Base-by-base conservation (phyloP, 495 filamentous ascomycete species). In the Penicillium cosmopolitanum region DNA sequence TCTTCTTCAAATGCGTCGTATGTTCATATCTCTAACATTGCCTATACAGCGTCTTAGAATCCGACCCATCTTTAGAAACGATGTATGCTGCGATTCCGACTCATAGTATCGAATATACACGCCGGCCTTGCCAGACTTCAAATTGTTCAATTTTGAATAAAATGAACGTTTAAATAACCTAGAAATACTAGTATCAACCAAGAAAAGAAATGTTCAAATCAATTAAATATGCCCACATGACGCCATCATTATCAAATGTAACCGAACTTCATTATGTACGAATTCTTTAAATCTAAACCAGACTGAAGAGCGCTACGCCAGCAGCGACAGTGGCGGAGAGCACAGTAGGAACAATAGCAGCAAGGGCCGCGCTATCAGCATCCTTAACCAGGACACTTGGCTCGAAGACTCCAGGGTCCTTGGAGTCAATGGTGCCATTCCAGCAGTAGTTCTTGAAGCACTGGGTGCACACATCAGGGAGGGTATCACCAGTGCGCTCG, bases 361-460 rank as follows among this genome's bases (percentile, higher is more conserved):
- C 40, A 13, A 61, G 44, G 35, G 58, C 63, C 25, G 56, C 47
- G 52, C 55, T 68, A 2, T 62, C 65, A 9, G 58, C 50, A 28
- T 61, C 63, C 7, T 47, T 46, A 53, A 73, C 3, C 19, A 68
- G 46, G n/a, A 62, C 58, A 0, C 38, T 40, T 0, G 79, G 79
- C 18, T 67, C 68, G 53, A 74, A 81, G 0, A 28, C 16, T 2
- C 36, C 33, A 2, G 78, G 76, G 0, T 43, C 56, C 19, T 66
- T 75, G 16, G 64, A 64, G 60, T 78, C 72, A 33, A 61, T 57
- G 23, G 65, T 73, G 31, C 75, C 75, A 38, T 78, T 62, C 75
- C 94, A 97, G 82, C 95, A 97, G 74, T 96, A 97, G 28, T 80
- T 67, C 40, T 77, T 58, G 69, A 97, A 97, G 74, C 94, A 98